A percentile compares a stretch with the other conserved stretches of the same genome.
Conservation (phyloP, 257 asterid species). For the Perilla frutescens region DNA sequence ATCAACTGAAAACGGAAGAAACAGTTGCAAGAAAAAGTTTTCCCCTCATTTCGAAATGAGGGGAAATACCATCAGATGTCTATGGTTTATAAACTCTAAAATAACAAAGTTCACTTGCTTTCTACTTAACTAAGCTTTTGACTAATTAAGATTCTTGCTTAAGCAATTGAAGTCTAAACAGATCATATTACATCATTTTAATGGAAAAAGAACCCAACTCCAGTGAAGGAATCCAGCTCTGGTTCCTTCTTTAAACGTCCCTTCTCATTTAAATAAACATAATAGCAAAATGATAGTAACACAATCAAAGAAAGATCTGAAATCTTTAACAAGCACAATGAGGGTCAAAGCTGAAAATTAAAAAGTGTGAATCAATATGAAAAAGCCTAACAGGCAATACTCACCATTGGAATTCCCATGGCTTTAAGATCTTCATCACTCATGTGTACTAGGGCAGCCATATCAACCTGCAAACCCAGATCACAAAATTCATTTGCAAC, state of each 20-base stretch:
- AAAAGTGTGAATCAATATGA: neutral
- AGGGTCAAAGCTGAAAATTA: neutral
- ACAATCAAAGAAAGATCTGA: conserved; percentile 5
- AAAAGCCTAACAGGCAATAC: conserved; percentile 29
- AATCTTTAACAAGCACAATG: conserved; percentile 10
- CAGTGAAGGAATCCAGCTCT: conserved; percentile 11
- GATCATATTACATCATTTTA: neutral
- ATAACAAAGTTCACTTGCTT: neutral
- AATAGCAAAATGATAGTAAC: neutral
- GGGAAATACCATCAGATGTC: neutral
- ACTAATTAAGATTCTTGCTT: neutral
- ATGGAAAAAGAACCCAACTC: conserved; percentile 7
- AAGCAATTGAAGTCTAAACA: conserved; percentile 9
- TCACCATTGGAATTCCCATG: conserved; percentile 97
- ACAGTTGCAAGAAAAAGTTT: neutral
- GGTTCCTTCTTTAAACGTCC: neutral
- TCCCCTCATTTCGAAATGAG: neutral
- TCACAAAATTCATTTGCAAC: conserved; percentile 17
- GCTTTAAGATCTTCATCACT: conserved; percentile 97
- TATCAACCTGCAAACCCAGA: conserved; percentile 77
- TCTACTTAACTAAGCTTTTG: neutral
- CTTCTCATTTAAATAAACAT: neutral
- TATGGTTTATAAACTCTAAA: neutral
- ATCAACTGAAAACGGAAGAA: neutral
- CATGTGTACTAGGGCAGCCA: conserved; percentile 96